Conservation (phyloP, 108 stramenopile genomes). For the Nitzschia putrida region DNA sequence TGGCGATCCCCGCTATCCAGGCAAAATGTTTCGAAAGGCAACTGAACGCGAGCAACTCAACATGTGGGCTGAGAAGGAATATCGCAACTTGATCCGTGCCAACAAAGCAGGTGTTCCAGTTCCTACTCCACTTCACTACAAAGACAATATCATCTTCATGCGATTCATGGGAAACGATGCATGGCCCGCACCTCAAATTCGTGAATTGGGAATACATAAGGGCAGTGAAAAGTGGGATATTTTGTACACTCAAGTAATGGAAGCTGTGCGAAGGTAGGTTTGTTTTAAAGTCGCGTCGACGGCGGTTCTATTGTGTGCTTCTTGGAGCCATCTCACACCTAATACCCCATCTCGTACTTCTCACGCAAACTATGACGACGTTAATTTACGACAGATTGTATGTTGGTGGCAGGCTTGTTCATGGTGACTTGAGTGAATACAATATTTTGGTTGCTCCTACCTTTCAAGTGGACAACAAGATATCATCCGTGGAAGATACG, state of each 20-base stretch:
- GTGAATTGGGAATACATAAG: slow-evolving; percentile 63
- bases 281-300: background rate
- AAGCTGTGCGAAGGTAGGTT: slow-evolving; percentile 48
- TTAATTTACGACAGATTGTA: slow-evolving; percentile 40
- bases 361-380: no score
- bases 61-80: slow-evolving; percentile 85
- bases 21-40: slow-evolving; percentile 41
- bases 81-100: slow-evolving; percentile 75
- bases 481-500: slow-evolving; percentile 13
- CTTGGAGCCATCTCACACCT: no score
- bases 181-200: slow-evolving; percentile 81
- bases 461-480: slow-evolving; percentile 27
- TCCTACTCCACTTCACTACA: slow-evolving; percentile 62
- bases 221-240: slow-evolving; percentile 65
- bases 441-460: slow-evolving; percentile 73
- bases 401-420: slow-evolving; percentile 60
- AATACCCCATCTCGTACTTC: no score
- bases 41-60: slow-evolving; percentile 62
- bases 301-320: background rate
- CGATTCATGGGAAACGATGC: slow-evolving; percentile 78
- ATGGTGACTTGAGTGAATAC: slow-evolving; percentile 82
- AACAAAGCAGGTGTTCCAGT: slow-evolving; percentile 63
- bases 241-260: slow-evolving; percentile 69
- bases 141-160: slow-evolving; percentile 83
- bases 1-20: slow-evolving; percentile 66